A percentile compares a stretch with the other conserved stretches of the same genome.
Conservation (phyloP, 2,329 filamentous ascomycete species). For the Xylaria sp. region DNA sequence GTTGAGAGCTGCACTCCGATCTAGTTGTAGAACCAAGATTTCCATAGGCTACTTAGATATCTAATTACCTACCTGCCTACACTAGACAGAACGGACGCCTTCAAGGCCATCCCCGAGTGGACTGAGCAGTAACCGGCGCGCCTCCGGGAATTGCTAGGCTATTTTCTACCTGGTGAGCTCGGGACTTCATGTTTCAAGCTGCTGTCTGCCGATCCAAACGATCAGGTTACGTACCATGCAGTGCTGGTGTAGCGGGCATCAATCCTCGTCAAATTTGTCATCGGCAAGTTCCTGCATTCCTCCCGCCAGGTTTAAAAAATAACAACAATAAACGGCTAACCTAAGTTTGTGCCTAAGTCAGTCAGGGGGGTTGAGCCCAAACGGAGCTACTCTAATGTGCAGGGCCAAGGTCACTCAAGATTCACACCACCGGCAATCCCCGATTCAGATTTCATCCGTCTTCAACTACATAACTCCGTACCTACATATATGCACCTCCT, state of each 20-base stretch:
- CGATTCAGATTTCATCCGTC: constrained; percentile 16
- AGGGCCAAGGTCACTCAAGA: constrained; percentile 6
- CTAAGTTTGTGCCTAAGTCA: neutral
- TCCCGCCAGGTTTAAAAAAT: neutral
- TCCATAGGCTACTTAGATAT: neutral
- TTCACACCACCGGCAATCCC: constrained; percentile 26
- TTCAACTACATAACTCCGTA: constrained; percentile 6
- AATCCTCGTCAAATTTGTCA: constrained; percentile 19
- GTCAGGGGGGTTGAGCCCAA: constrained; percentile 11
- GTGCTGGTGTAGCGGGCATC: neutral
- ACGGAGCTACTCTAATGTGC: constrained; percentile 24
- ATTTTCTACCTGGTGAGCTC: neutral
- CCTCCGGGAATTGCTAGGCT: constrained; percentile 4
- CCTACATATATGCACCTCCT: neutral
- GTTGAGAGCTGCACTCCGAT: neutral
- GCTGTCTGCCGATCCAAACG: constrained; percentile 14
- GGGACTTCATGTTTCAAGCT: constrained; percentile 17
- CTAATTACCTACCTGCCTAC: too few relatives aligned
- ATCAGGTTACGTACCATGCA: neutral
- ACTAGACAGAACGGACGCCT: neutral
- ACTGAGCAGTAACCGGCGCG: neutral
- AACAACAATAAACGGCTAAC: neutral
- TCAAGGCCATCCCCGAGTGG: neutral
- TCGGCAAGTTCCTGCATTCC: constrained; percentile 20
- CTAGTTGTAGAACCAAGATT: neutral